Conservation (phyloP, 768 basidiomycete genomes). For the Lentinula lateritia region DNA sequence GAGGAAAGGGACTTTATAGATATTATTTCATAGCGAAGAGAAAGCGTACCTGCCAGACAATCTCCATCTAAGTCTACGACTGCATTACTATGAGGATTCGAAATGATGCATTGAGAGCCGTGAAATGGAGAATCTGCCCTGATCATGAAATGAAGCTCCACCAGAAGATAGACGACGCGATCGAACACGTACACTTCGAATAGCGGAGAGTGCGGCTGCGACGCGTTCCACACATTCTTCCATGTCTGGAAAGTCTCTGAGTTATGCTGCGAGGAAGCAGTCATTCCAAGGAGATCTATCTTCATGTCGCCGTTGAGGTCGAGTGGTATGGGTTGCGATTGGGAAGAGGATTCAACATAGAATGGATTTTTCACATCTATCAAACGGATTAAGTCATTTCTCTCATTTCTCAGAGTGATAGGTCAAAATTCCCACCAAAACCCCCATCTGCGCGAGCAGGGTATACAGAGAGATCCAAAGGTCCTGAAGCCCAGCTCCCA, state of each 20-base stretch:
- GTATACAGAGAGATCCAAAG: constrained; percentile 68
- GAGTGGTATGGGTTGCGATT: constrained; percentile 78
- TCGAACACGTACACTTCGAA: constrained; percentile 58
- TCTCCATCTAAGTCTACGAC: constrained; percentile 94
- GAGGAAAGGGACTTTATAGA: neutral
- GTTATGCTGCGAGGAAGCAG: constrained; percentile 29
- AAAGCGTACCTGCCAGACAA: constrained; percentile 75
- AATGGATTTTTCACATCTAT: constrained; percentile 40
- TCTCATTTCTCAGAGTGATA: neutral
- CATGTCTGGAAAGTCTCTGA: constrained; percentile 56
- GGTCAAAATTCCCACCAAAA: constrained; percentile 47
- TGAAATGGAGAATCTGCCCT: constrained; percentile 59
- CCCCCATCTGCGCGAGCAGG: constrained; percentile 55
- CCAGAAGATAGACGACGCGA: neutral
- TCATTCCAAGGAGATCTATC: constrained; percentile 78
- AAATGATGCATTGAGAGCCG: constrained; percentile 65
- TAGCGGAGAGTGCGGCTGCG: constrained; percentile 42
- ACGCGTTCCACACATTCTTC: constrained; percentile 75
- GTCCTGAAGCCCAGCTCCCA: constrained; percentile 38
- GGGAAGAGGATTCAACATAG: constrained; percentile 54
- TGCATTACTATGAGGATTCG: constrained; percentile 91
- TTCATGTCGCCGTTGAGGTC: constrained; percentile 87
- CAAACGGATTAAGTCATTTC: constrained; percentile 2
- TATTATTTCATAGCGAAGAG: neutral
- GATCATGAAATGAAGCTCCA: neutral